Percentiles rank a stretch among this genome's conserved stretches.
These are phyloP conservation scores for Aspergillus sergii DNA, from an alignment of 2,329 filamentous ascomycete genomes.

Conservation along the genomic window DNA sequence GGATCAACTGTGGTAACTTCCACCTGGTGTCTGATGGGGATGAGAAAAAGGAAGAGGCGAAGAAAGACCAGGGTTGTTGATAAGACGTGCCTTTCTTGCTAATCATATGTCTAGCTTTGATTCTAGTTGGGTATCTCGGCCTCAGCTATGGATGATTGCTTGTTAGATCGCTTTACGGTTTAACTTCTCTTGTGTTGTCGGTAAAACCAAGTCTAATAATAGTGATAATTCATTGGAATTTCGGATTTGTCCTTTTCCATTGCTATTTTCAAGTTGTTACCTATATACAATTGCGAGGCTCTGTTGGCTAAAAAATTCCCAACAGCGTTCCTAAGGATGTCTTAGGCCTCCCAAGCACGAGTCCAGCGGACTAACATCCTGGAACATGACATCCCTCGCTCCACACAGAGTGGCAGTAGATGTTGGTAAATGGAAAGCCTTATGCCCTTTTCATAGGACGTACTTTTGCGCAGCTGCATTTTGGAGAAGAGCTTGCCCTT, in stretches of 20 bases:
- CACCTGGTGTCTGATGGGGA: background rate
- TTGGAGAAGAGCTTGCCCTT: background rate
- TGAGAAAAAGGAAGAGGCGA: background rate
- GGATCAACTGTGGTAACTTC: slow-evolving; percentile 62
- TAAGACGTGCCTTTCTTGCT: background rate
- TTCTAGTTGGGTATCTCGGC: background rate
- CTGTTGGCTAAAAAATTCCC: background rate
- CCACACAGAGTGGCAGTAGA: background rate
- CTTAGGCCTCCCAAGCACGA: background rate
- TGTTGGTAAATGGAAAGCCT: background rate
- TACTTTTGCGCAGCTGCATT: background rate
- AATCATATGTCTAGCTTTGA: background rate
- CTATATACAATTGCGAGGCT: background rate
- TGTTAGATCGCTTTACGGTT: background rate
- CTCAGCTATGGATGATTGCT: background rate
- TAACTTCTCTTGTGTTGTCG: background rate
- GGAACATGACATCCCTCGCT: background rate
- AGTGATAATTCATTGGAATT: background rate
- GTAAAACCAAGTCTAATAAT: background rate
- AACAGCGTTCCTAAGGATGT: background rate
- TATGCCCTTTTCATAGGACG: background rate
- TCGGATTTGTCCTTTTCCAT: background rate
- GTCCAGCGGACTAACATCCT: background rate
- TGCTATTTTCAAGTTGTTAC: background rate
- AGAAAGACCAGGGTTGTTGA: background rate